phyloP scores from a whole-genome alignment of 257 asterid species.

The Haberlea rhodopensis region DNA sequence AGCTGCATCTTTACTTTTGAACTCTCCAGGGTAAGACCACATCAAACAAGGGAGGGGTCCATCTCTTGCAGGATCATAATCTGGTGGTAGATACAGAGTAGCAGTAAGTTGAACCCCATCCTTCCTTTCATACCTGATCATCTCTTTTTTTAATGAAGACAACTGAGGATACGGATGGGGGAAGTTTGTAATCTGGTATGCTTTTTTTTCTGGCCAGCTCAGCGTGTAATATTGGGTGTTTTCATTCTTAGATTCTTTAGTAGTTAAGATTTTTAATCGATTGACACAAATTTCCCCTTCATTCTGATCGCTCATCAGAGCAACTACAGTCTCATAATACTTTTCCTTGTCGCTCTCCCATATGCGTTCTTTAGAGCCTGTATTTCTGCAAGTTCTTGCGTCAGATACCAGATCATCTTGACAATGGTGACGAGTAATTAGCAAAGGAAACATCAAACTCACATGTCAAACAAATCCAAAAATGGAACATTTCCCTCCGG shows the following conservation, averaged over 20 bases:
- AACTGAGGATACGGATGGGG: constrained; percentile 98
- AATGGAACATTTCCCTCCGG: constrained; percentile 95
- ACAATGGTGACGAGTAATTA: constrained; percentile 21
- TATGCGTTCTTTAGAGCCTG: constrained; percentile 91
- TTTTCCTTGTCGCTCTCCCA: constrained; percentile 97
- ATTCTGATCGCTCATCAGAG: constrained; percentile 78
- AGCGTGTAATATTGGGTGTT: constrained; percentile 79
- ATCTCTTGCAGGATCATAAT: constrained; percentile 79
- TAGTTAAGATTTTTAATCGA: constrained; percentile 61
- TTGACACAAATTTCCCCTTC: constrained; percentile 63
- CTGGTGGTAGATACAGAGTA: constrained; percentile 88
- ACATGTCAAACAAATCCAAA: constrained; percentile 92
- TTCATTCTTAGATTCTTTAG: constrained; percentile 94
- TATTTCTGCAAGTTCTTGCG: constrained; percentile 60
- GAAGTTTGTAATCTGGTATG: constrained; percentile 79
- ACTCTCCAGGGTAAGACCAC: constrained; percentile 99
- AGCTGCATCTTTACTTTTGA: constrained; percentile 96
- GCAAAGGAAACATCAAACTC: constrained; percentile 45
- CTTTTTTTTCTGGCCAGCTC: constrained; percentile 86
- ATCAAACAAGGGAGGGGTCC: constrained; percentile 98
- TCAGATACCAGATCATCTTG: constrained; percentile 43
- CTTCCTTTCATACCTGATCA: constrained; percentile 87
- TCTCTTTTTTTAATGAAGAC: constrained; percentile 84
- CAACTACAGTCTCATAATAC: constrained; percentile 75
- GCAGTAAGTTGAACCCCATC: constrained; percentile 99